Percentiles rank a stretch among this genome's conserved stretches.
These are phyloP conservation scores for Ilyonectria sp. DNA, from an alignment of 2,329 filamentous ascomycete genomes.

Conservation along the genomic window DNA sequence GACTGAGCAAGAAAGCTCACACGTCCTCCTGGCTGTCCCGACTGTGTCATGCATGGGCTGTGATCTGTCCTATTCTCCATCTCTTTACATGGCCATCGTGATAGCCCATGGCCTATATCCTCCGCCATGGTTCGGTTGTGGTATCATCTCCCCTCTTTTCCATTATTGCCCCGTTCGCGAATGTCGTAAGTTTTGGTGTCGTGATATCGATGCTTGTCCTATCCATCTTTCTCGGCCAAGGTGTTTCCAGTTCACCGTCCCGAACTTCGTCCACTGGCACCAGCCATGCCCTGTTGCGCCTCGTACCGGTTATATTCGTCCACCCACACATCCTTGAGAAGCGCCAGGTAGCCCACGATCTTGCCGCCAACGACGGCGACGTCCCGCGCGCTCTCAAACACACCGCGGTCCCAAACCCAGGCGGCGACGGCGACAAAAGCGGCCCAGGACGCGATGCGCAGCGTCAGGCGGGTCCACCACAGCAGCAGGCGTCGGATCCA, in stretches of 20 bases:
- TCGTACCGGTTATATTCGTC: constrained; percentile 72
- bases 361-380: constrained; percentile 59
- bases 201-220: constrained; percentile 24
- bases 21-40: constrained; percentile 16
- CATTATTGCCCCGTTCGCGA: constrained; percentile 15
- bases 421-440: constrained; percentile 67
- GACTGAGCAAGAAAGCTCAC: constrained; percentile 32
- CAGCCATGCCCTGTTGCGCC: constrained; percentile 56
- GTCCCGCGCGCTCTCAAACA: constrained; percentile 76
- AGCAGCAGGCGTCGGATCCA: constrained; percentile 81
- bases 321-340: constrained; percentile 69
- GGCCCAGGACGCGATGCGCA: constrained; percentile 77
- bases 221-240: not conserved
- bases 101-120: constrained; percentile 7
- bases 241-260: constrained; percentile 27
- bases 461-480: constrained; percentile 80
- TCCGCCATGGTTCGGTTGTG: constrained; percentile 2
- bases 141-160: constrained; percentile 1
- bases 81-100: constrained; percentile 32
- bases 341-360: constrained; percentile 62
- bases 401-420: constrained; percentile 75
- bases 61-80: constrained; percentile 30
- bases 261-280: constrained; percentile 36
- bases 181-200: constrained; percentile 21
- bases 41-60: constrained; percentile 7